A percentile compares a stretch with the other conserved stretches of the same genome.
These are phyloP conservation scores for Vaccinium darrowii DNA, from an alignment of 148 eudicot species.

Conservation along the genomic window DNA sequence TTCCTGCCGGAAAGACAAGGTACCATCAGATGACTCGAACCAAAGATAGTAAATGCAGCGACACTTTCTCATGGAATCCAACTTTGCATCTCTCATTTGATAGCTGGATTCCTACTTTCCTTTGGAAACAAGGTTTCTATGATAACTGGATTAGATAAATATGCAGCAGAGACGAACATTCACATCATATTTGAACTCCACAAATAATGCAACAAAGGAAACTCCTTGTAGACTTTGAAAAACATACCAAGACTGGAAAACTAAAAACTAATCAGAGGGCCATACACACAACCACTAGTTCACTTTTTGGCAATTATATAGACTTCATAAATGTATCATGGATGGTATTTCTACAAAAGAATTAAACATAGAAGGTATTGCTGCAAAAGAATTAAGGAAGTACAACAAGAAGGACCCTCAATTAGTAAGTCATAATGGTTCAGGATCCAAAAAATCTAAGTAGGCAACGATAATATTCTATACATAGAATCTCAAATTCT, in stretches of 20 bases:
- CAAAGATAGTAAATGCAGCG: not conserved
- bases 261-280: not conserved
- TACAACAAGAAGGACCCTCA: not conserved
- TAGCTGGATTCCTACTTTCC: not conserved
- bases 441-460: constrained; percentile 12
- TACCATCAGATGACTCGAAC: constrained; percentile 3
- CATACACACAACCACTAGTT: not conserved
- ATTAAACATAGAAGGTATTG: not conserved
- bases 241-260: not conserved
- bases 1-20: constrained; percentile 44
- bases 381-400: not conserved
- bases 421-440: constrained; percentile 10
- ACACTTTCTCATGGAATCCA: not conserved
- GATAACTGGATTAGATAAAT: not conserved
- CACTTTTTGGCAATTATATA: not conserved
- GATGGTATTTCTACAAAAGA: not conserved
- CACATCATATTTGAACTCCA: not conserved
- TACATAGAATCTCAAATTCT: not conserved
- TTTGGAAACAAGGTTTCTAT: not conserved
- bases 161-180: constrained; percentile 3
- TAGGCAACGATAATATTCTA: not conserved
- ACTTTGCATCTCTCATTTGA: not conserved
- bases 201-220: not conserved
- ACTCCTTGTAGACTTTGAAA: not conserved
- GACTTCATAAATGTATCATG: not conserved